These are phyloP conservation scores for Candida stauntonica DNA, from an alignment of 805 yeast species.

Conservation along the genomic window DNA sequence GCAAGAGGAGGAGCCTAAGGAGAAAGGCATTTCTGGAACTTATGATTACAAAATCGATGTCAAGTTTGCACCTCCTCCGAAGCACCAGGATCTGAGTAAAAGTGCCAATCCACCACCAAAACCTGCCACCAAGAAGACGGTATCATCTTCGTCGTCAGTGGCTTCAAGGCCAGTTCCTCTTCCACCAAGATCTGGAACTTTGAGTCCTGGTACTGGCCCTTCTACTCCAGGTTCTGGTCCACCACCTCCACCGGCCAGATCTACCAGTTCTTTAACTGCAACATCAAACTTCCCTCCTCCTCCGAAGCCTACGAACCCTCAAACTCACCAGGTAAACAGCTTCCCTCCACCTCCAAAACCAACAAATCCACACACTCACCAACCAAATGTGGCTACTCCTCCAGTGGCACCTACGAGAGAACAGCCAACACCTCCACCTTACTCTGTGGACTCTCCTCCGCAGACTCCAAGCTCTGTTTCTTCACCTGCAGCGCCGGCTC, in stretches of 20 bases:
- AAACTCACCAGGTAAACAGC: conserved; percentile 5
- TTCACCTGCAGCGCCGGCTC: conserved; percentile 2
- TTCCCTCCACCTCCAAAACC: conserved; percentile 27
- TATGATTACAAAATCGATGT: conserved; percentile 31
- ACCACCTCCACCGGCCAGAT: conserved; percentile 5
- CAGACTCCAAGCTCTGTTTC: conserved; percentile 1
- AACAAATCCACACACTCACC: conserved; percentile 4
- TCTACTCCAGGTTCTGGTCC: neutral
- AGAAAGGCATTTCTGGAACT: conserved; percentile 31
- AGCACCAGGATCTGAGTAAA: conserved; percentile 16
- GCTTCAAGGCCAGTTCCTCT: conserved; percentile 11
- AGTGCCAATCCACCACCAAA: neutral
- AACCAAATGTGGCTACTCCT: neutral
- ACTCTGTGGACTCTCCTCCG: neutral
- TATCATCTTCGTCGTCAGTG: neutral
- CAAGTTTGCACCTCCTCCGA: conserved; percentile 33
- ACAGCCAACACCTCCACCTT: conserved; percentile 8
- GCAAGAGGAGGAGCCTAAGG: conserved; percentile 13
- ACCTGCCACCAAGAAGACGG: neutral
- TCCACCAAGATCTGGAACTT: conserved; percentile 3
- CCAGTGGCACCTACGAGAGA: conserved; percentile 1
- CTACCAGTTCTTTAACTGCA: neutral
- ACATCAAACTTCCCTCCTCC: conserved; percentile 26
- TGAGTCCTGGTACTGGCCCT: conserved; percentile 2
- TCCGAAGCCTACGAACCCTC: conserved; percentile 21